Base-by-base conservation (phyloP, 768 basidiomycete species). In the Cystofilobasidium capitatum region DNA sequence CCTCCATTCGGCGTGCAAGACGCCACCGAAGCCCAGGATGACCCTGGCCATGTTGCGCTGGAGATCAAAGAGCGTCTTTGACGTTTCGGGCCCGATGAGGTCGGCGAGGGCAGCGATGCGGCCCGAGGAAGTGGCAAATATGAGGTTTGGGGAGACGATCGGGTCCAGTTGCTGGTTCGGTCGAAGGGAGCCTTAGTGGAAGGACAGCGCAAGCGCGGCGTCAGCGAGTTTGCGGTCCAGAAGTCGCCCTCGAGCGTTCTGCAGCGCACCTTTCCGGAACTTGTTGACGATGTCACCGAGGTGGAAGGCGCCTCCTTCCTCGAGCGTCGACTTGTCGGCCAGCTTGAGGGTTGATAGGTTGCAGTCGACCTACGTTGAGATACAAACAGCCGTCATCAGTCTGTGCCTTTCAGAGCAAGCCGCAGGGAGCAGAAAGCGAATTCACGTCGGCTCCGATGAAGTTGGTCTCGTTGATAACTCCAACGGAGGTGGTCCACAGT, bases 81-180 rank as follows among this genome's bases (percentile, higher is more conserved):
- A 80, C 12, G 84, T 73, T 10, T 36, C 82, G 75, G 64, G 80
- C 5, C 51, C 51, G 24, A 78, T 76, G 24, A 90, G 78, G 58
- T 89, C 83, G 13, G 83, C 75, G 29, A 94, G 76, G 16, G 87
- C 79, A 16, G 89, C 88, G 64, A 96, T 87, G 36, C 86, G 82
- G 7, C 91, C 91, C 3, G 86, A 83, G 0, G 86, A 81, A 2
- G 91, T 87, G 77, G 88, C 85, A 76, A 87, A 90, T 35, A 91
- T 69, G 31, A 87, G 84, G 58, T 83, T 83, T 0, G 88, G 73
- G 44, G 88, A 0, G n/a, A 64, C n/a, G 36, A 36, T 71, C 7
- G 77, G 68, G 62, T 79, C 51, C 4, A 14, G 29, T 31, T 55
- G 51, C 51, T 79, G 1, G 78, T 78, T 75, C 0, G 81, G 77